A percentile compares a stretch with the other conserved stretches of the same genome.
phyloP scores from a whole-genome alignment of 768 basidiomycete genomes.

The Russula sp. region DNA sequence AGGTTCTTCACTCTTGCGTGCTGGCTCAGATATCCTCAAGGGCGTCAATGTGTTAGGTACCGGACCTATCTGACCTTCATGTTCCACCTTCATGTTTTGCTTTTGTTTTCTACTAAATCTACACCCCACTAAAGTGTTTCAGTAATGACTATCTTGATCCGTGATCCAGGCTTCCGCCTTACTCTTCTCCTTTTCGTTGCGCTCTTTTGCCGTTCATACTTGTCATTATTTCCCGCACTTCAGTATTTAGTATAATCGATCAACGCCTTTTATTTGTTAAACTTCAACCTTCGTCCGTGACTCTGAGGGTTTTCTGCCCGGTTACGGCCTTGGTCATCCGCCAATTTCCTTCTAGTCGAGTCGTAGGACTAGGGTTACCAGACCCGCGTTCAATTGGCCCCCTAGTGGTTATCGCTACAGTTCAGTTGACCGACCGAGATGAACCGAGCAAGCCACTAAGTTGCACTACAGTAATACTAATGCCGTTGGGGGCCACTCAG shows the following conservation, averaged over 20 bases:
- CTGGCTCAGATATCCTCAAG: constrained; percentile 26
- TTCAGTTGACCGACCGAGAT: too few species aligned
- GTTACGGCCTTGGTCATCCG: background rate
- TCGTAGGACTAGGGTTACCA: too few species aligned
- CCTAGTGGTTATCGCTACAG: too few species aligned
- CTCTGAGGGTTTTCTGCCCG: too few species aligned
- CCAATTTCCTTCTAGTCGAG: background rate
- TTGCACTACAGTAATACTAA: too few species aligned
- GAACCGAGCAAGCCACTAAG: too few species aligned
- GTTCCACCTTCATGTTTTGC: background rate
- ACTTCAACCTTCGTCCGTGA: background rate
- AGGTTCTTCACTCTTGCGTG: constrained; percentile 24
- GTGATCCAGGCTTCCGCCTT: too few species aligned
- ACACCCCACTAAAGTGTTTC: background rate
- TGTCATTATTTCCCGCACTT: too few species aligned
- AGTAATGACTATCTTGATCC: background rate
- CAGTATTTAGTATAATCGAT: background rate
- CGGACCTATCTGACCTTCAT: background rate
- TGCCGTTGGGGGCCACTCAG: too few species aligned
- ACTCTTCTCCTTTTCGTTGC: background rate
- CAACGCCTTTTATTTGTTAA: background rate
- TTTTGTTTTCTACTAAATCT: background rate
- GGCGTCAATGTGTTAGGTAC: constrained; percentile 24
- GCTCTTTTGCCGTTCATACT: background rate
- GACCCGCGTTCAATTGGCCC: too few species aligned